phyloP scores from a whole-genome alignment of 2,329 filamentous ascomycete species.

The Didymella segeticola region DNA sequence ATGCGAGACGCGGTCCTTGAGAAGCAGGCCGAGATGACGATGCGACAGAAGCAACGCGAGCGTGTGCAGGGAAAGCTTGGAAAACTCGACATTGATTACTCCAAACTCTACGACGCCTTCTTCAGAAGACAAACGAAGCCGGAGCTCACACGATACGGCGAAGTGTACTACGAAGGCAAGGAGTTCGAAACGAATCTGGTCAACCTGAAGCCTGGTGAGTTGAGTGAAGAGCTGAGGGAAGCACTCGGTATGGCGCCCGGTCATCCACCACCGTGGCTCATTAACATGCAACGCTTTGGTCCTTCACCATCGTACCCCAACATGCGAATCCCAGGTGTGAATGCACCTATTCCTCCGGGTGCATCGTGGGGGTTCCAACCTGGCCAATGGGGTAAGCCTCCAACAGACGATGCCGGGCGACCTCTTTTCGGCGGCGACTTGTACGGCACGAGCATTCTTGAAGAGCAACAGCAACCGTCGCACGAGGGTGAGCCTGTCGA shows the following conservation, averaged over 20 bases:
- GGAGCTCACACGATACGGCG: slow-evolving; percentile 88
- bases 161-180: slow-evolving; percentile 99
- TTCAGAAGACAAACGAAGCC: slow-evolving; percentile 98
- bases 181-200: slow-evolving; percentile 95
- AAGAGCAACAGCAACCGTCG: slow-evolving; percentile 64
- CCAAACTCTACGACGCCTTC: slow-evolving; percentile 97
- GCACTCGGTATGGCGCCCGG: slow-evolving; percentile 92
- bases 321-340: slow-evolving; percentile 92
- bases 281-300: slow-evolving; percentile 93
- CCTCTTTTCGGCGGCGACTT: slow-evolving; percentile 94
- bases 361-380: slow-evolving; percentile 95
- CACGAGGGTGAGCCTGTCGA: slow-evolving; percentile 77
- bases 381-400: slow-evolving; percentile 94
- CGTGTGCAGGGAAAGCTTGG: slow-evolving; percentile 95
- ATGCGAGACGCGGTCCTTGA: slow-evolving; percentile 97
- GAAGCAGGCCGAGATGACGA: slow-evolving; percentile 87
- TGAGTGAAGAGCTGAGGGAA: slow-evolving; percentile 88
- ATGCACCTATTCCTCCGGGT: slow-evolving; percentile 87
- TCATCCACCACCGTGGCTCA: slow-evolving; percentile 93
- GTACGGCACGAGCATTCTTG: slow-evolving; percentile 76
- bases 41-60: slow-evolving; percentile 96
- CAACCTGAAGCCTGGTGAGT: slow-evolving; percentile 86
- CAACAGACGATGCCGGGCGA: slow-evolving; percentile 89
- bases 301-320: slow-evolving; percentile 94
- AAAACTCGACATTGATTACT: slow-evolving; percentile 97